Evolutionary conservation across 495 filamentous ascomycete species (phyloP), one percentile per base, ranked within the genome.

Genomic region (Aspergillus cavernicola): DNA sequence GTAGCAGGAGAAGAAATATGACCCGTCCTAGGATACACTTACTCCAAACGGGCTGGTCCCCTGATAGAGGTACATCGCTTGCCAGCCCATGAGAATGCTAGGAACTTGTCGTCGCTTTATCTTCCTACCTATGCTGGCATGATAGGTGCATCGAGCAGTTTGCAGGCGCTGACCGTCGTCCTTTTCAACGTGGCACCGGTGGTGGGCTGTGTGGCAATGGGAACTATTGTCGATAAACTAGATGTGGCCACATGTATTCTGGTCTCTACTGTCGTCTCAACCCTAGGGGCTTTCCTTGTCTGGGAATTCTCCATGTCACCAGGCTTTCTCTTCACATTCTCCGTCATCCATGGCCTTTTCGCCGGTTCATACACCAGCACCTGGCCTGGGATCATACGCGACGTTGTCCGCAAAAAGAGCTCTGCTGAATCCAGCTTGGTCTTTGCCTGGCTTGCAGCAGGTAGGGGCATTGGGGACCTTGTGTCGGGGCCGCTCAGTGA

Each of bases 311-410:
- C 81, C 0, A 66, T 59, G 0, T 68, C 65, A 6, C 50, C 82
- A 12, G 57, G 77, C 0, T 64, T 75, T 24, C 61, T 87, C 23
- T 80, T 77, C 48, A 37, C 79, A 16, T 87, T 87, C 50, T 70
- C 69, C 15, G 49, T 87, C 11, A 40, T 80, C 5, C 86, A 83
- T 54, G 85, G 85, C 4, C 58, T 85, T n/a, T 85, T 82, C 56
- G 83, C 80, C 0, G 82, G 83, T 0, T 66, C 69, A 0, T 82
- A 74, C 53, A 68, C 70, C 1, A 68, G 69, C 1, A 78, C 76
- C 2, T 85, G 82, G 77, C 68, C 77, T 0, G 84, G 75, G 8
- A 71, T 81, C 28, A 76, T 80, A 50, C 69, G 66, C 12, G 70
- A 77, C 32, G 59, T 85, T 7, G 61, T 68, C 29, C 44, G 53